Base-by-base conservation (phyloP, 2,329 filamentous ascomycete species). In the Mariannaea elegans region DNA sequence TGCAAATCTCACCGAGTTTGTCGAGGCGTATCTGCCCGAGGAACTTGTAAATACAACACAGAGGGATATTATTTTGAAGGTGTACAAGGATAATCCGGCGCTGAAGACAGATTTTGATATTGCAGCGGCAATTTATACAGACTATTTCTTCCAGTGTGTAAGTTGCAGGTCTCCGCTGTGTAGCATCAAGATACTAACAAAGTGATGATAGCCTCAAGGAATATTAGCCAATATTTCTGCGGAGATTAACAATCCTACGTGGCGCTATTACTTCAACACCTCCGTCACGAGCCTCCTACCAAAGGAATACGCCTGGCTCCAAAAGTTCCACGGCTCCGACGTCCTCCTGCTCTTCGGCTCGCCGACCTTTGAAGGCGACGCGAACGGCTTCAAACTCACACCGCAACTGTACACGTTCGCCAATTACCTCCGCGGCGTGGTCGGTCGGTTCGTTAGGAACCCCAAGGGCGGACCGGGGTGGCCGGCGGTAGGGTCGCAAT, bases 111-210 rank as follows among this genome's bases (percentile, higher is more conserved):
- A 70, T 3, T 73, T 72, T 61, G 72, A 73, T 7, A 10, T 71
- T 8, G 67, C 66, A 1, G 47, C 68, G 1, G 66, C 66, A 10
- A 70, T 73, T 4, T 67, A 67, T 7, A 73, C 69, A 2, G 72
- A 73, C 23, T 70, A 63, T n/a, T 10, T 68, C 10, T 70, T 62
- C 63, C 65, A 70, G 47, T 72, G 68, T 52, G 71, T 71, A 67
- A 62, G 69, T 67, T 4, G n/a, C 9, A 27, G 5, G 24, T 27
- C 24, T 27, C 24, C 24, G 9, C 9, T 27, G 24, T 27, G 24
- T 9, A 27, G 10, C 13, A 16, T 16, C 7, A 8, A 27, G n/a
- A 34, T 29, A 23, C 50, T 65, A 27, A 68, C 59, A 38, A 0
- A 14, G 4, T n/a, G 5, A 12, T n/a, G 12, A 38, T 36, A 73